These are phyloP conservation scores for Heterobasidion parviporum DNA, from an alignment of 1,284 basidiomycete species.

Conservation along the genomic window DNA sequence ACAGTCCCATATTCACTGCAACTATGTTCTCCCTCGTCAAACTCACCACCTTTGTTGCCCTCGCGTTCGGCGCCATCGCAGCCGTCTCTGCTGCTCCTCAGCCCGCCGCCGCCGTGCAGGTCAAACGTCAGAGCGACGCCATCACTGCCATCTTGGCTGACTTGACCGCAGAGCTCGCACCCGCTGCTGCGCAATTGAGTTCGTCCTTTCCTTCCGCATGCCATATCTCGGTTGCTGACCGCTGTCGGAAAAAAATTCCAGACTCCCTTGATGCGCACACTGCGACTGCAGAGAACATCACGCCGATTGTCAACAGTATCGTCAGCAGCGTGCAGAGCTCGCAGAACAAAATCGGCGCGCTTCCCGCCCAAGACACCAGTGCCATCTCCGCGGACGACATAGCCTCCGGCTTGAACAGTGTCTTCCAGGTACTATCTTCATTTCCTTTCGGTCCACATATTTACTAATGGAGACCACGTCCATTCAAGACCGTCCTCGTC, in stretches of 20 bases:
- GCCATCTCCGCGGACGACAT: neutral
- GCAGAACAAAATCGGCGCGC: neutral
- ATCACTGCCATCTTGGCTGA: neutral
- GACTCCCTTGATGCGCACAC: neutral
- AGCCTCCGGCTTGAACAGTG: neutral
- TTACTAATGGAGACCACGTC: neutral
- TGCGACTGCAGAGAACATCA: neutral
- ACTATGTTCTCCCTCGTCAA: slow-evolving; percentile 6
- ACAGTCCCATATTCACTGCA: neutral
- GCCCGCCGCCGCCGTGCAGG: slow-evolving; percentile 4
- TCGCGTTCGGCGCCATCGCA: slow-evolving; percentile 14
- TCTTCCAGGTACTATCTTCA: neutral
- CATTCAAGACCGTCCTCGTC: neutral
- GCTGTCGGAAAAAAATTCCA: neutral
- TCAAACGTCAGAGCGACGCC: neutral
- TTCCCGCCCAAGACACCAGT: neutral
- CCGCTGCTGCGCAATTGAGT: neutral
- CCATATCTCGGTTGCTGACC: neutral
- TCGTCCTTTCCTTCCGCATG: neutral
- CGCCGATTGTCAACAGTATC: slow-evolving; percentile 1
- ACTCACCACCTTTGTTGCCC: slow-evolving; percentile 6
- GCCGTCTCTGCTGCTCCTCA: slow-evolving; percentile 14
- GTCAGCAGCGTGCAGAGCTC: neutral
- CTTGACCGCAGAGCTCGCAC: neutral
- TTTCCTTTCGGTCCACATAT: neutral